phyloP scores from a whole-genome alignment of 2,329 filamentous ascomycete genomes.

The Aspergillus ibericus region DNA sequence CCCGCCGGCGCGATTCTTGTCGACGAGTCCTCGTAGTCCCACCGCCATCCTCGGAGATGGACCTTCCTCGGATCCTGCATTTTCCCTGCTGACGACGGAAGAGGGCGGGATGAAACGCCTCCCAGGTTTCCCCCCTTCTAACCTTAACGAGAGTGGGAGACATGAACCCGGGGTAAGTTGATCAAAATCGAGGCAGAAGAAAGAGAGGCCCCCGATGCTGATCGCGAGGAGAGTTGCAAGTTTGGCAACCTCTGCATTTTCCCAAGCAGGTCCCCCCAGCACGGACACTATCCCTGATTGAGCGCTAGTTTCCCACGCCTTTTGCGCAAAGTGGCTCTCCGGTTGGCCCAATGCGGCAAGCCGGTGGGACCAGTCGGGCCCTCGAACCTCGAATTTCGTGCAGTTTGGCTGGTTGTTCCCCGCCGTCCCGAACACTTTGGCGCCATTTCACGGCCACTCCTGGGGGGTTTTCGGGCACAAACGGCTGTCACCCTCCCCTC shows the following conservation, averaged over 20 bases:
- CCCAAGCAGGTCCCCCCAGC: background rate
- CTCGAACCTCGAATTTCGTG: conserved; percentile 4
- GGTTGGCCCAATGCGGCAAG: conserved; percentile 15
- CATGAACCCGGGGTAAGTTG: background rate
- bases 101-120: no score
- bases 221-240: background rate
- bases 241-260: background rate
- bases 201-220: background rate
- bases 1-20: background rate
- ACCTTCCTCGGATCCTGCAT: background rate
- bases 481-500: conserved; percentile 4
- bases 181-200: background rate
- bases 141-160: background rate
- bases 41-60: background rate
- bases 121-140: no score
- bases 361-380: conserved; percentile 7
- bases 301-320: background rate
- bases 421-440: background rate
- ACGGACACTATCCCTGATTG: conserved; percentile 17
- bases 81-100: background rate
- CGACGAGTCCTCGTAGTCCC: background rate
- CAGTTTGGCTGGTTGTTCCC: conserved; percentile 4
- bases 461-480: background rate
- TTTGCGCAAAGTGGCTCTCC: background rate
- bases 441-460: background rate